These are phyloP conservation scores for Oryza officinalis DNA, from an alignment of 176 grass and related monocot genomes.

Conservation along the genomic window DNA sequence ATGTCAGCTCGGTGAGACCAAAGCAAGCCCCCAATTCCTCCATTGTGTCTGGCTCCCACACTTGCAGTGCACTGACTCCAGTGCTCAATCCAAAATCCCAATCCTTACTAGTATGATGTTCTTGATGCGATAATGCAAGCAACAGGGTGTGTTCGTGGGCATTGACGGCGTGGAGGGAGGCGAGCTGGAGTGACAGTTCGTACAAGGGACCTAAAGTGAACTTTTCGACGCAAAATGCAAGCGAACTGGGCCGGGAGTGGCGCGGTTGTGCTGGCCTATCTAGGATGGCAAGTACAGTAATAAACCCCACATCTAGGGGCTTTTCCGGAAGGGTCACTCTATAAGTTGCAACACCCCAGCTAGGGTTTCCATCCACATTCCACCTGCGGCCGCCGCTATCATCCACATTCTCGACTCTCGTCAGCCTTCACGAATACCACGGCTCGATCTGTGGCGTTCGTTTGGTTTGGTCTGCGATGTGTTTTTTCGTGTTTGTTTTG, in stretches of 20 bases:
- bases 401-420: not conserved
- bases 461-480: not conserved
- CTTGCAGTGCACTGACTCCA: no score
- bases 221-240: not conserved
- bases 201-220: no score
- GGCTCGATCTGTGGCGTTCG: not conserved
- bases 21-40: no score
- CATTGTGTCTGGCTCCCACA: no score
- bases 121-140: no score
- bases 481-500: not conserved
- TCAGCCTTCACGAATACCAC: not conserved
- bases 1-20: no score
- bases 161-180: no score
- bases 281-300: not conserved
- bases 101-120: no score
- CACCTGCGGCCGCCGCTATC: not conserved
- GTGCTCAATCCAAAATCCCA: no score
- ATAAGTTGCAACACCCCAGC: not conserved
- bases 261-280: not conserved
- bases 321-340: not conserved
- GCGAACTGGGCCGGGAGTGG: not conserved
- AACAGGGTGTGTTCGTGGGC: no score
- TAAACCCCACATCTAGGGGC: not conserved
- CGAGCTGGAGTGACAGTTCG: no score
- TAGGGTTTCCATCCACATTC: not conserved